Evolutionary conservation across 371 early-diverging fungal genomes (phyloP), one percentile per base, ranked within the genome.

Genomic region (Circinella umbellata): DNA sequence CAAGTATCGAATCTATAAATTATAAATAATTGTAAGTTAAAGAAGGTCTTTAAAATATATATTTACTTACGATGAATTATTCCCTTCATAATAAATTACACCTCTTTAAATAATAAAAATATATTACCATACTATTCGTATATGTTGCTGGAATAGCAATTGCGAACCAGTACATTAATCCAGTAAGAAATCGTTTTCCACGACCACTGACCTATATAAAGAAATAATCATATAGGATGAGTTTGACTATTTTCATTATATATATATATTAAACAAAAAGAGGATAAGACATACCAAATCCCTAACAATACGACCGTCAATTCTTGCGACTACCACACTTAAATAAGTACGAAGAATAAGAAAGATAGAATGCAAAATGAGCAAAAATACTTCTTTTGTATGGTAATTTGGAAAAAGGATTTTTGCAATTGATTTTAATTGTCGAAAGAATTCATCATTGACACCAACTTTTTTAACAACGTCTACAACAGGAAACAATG

Each of bases 131-230:
- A 79, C 92, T 92, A 82, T 98, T 98, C 20, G 98, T 98, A 78
- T 98, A 98, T 8, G 97, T 97, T 15, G 98, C 98, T 35, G 98
- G 98, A 13, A 98, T 80, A 34, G 98, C 97, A 69, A 98, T 93
- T 36, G 92, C 92, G 86, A 98, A 98, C 98, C 98, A 98, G 73
- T 94, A 92, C 14, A 85, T 86, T 10, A 94, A 77, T 17, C 92
- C 92, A 20, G 53, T 71, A 42, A 80, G 60, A 57, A 79, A 80
- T 0, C 73, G 69, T 63, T 75, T 75, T 0, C 80, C 75, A 46
- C 80, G 66, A 6, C 80, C 83, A 60, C 80, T 76, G 10, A 82
- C 80, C 83, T 82, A 55, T n/a, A 49, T 27, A 10, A 18, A n/a
- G 0, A 9, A 42, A 42, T 42, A 42, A 54, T 59, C n/a, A 57